Base-by-base conservation (phyloP, 805 yeast genomes). In the Lachancea fermentati region DNA sequence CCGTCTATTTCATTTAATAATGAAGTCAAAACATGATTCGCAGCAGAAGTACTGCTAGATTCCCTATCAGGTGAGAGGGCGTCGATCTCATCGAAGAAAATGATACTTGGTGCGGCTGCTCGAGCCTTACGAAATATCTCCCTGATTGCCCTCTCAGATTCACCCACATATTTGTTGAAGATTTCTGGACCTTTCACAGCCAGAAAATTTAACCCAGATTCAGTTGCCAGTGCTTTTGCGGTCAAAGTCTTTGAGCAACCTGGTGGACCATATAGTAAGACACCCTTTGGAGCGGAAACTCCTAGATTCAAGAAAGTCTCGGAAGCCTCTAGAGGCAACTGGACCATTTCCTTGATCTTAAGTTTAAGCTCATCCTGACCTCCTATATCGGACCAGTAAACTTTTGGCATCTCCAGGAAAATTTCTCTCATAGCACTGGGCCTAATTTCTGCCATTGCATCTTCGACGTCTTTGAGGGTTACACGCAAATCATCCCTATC, bases 391-490 rank as follows among this genome's bases (percentile, higher is more conserved):
- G 75, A 66, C 97, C 98, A 93, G 45, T 76, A 73, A 0, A 89
- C 94, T 53, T 86, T 85, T 7, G 98, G 97, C 76, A 89, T 85
- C 53, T 93, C 99, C 37, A 93, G 67, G 42, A 88, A 81, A 38
- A 91, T 85, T 60, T 93, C 98, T 43, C 96, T 75, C 98, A 93
- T 93, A 2, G 97, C 97, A 44, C 95, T 84, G 2, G 98, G 97
- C 37, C 94, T 72, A 2, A 93, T 78, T n/a, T 85, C 89, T 1
- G 78, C 63, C 58, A 88, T 62, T 0, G 97, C 89, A 16, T 60
- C 62, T 36, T 79, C 79, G n/a, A 91, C 69, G 53, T 91, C 95
- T 1, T 57, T 60, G 8, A 67, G 43, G 1, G 63, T 55, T 2
- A 86, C 76, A 41, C 66, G 72, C 47, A 82, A 64, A 1, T 69